A percentile compares a stretch with the other conserved stretches of the same genome.
Conservation (phyloP, 2,329 filamentous ascomycete species). For the Neurospora sp. region DNA sequence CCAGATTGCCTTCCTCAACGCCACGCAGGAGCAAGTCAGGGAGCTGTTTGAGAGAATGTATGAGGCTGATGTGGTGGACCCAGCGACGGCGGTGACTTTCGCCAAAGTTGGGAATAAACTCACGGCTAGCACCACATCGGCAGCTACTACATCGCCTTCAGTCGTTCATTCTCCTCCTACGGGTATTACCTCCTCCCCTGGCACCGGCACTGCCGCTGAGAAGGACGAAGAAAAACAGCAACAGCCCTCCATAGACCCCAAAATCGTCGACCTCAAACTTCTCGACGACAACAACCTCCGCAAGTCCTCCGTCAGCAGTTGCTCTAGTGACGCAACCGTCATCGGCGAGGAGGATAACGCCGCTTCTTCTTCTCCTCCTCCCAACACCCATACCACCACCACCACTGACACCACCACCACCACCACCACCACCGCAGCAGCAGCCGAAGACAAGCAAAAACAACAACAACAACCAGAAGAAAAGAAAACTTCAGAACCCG, state of each 20-base stretch:
- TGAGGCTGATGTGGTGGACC: constrained; percentile 29
- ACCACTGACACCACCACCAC: not conserved
- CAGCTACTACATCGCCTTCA: not conserved
- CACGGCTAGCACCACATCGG: not conserved
- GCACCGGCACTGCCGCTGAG: not conserved
- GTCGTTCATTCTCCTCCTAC: not conserved
- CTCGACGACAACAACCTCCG: not conserved
- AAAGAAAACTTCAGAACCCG: not conserved
- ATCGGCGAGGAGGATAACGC: not conserved
- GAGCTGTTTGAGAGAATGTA: constrained; percentile 56
- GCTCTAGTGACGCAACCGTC: not conserved
- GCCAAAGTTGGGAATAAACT: not conserved
- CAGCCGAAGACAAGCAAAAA: not conserved
- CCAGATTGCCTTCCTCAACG: constrained; percentile 47
- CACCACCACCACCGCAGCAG: not conserved
- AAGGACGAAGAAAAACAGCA: constrained; percentile 1
- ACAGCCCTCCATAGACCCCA: not conserved
- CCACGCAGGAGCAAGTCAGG: constrained; percentile 41
- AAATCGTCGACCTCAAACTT: not conserved
- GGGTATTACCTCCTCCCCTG: not conserved
- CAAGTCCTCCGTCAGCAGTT: not conserved
- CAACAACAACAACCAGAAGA: not conserved
- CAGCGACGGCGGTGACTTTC: not conserved
- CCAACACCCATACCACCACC: not conserved
- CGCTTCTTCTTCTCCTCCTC: not conserved